Base-by-base conservation (phyloP, 169 alveolate species). In the Perkinsus chesapeaki region DNA sequence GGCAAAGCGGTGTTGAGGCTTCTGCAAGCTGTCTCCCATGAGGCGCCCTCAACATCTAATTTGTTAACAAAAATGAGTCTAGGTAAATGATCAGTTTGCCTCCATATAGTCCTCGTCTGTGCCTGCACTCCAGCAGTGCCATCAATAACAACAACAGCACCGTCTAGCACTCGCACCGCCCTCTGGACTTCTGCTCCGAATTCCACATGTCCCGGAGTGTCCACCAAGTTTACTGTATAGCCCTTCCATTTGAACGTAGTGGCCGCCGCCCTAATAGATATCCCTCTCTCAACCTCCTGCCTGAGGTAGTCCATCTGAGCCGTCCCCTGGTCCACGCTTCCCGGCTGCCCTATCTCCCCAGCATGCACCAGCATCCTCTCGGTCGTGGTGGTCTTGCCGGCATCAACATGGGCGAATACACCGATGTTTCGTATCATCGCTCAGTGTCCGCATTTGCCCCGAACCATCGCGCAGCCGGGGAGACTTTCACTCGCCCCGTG, bases 121-220 rank as follows among this genome's bases (percentile, higher is more conserved):
- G 99, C 98, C 97, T 98, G 98, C 37, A 99, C 99, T 0, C 99
- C 99, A 3, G 98, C 98, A 91, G 98, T 98, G 1, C 99, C 98
- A 95, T 99, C 99, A 93, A 99, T 98, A n/a, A 99, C 98, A 0
- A 98, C 99, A 19, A 98, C 98, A 0, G 99, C 99, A 0, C 99
- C 99, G 94, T 99, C 99, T 91, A 98, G 97, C n/a, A 98, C 99
- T 43, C 99, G 96, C 91, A 98, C 95, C 7, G 99, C 97, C 72
- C 99, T 95, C 93, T 98, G 99, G 38, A 98, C 98, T 48, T 92
- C 39, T 0, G 97, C 99, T 36, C 99, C 97, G 94, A 98, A 98
- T 94, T 98, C 99, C 39, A 98, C 99, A 94, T 98, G 99, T 0
- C 99, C 99, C 34, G 99, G 99, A 0, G 99, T 99, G 94, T 99